These are phyloP conservation scores for Cardamine chenopodiifolia DNA, from an alignment of 345 rosid species.

Conservation along the genomic window DNA sequence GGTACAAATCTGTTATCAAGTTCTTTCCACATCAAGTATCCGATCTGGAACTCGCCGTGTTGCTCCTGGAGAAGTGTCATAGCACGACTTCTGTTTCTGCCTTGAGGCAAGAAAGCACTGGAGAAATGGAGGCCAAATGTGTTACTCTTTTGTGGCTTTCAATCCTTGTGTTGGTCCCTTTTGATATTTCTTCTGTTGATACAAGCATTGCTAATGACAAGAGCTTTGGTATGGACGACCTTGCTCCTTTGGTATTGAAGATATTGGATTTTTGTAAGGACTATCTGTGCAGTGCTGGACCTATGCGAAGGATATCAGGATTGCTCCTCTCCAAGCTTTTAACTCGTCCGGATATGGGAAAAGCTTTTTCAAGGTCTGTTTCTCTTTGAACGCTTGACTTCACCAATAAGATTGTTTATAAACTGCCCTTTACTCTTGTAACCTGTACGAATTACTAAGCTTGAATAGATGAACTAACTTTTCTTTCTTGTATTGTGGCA, in stretches of 20 bases:
- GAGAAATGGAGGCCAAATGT: slow-evolving; percentile 96
- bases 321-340: slow-evolving; percentile 84
- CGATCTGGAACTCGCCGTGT: slow-evolving; percentile 85
- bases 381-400: neutral
- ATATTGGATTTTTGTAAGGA: slow-evolving; percentile 76
- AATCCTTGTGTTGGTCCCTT: slow-evolving; percentile 85
- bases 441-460: neutral
- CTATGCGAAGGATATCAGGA: slow-evolving; percentile 91
- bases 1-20: slow-evolving; percentile 82
- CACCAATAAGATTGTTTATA: neutral
- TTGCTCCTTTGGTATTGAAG: slow-evolving; percentile 76
- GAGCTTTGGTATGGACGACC: slow-evolving; percentile 51
- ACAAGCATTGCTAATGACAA: slow-evolving; percentile 59
- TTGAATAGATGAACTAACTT: neutral
- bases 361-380: slow-evolving; percentile 70
- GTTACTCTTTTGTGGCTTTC: slow-evolving; percentile 93
- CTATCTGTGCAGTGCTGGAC: slow-evolving; percentile 86
- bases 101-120: slow-evolving; percentile 87
- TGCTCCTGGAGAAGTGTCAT: slow-evolving; percentile 85
- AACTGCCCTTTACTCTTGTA: neutral
- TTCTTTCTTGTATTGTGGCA: slow-evolving; percentile 18
- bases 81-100: slow-evolving; percentile 56
- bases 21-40: slow-evolving; percentile 97
- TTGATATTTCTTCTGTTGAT: slow-evolving; percentile 91
- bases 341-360: slow-evolving; percentile 91